Percentiles rank a stretch among this genome's conserved stretches.
These are phyloP conservation scores for Russula ochroleuca DNA, from an alignment of 768 basidiomycete genomes.

Conservation along the genomic window DNA sequence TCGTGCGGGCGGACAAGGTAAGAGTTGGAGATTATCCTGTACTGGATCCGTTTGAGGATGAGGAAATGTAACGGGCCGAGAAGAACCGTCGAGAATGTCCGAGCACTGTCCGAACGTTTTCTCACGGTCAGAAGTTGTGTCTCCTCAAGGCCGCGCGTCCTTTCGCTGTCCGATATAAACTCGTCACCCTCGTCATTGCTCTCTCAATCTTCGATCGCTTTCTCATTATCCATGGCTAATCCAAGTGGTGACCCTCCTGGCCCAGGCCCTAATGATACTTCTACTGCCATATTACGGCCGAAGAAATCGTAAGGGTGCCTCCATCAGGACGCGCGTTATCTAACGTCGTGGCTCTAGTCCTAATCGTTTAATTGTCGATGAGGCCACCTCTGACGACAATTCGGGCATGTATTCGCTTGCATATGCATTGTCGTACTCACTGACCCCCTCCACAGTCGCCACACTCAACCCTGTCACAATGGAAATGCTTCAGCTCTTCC, in stretches of 20 bases:
- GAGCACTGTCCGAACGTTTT: slow-evolving; percentile 3
- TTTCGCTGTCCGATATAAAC: slow-evolving; percentile 19
- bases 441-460: slow-evolving; percentile 55
- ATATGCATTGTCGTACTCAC: background rate
- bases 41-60: slow-evolving; percentile 71
- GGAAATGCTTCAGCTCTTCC: slow-evolving; percentile 90
- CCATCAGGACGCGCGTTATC: slow-evolving; percentile 22
- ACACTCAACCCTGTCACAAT: slow-evolving; percentile 95
- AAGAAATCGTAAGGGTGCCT: slow-evolving; percentile 85
- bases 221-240: slow-evolving; percentile 53
- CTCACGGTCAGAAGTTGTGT: slow-evolving; percentile 16
- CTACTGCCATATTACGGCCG: slow-evolving; percentile 91
- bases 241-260: slow-evolving; percentile 79
- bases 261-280: slow-evolving; percentile 83
- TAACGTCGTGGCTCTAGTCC: slow-evolving; percentile 51
- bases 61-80: slow-evolving; percentile 55
- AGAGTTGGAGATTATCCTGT: slow-evolving; percentile 83
- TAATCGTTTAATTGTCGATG: slow-evolving; percentile 96
- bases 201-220: background rate
- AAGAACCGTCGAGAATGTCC: slow-evolving; percentile 20
- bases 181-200: background rate
- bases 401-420: slow-evolving; percentile 53
- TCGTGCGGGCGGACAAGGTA: slow-evolving; percentile 81
- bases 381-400: slow-evolving; percentile 92
- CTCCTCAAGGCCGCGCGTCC: slow-evolving; percentile 27